Base-by-base conservation (phyloP, 2,329 filamentous ascomycete species). In the Apiospora hydei region DNA sequence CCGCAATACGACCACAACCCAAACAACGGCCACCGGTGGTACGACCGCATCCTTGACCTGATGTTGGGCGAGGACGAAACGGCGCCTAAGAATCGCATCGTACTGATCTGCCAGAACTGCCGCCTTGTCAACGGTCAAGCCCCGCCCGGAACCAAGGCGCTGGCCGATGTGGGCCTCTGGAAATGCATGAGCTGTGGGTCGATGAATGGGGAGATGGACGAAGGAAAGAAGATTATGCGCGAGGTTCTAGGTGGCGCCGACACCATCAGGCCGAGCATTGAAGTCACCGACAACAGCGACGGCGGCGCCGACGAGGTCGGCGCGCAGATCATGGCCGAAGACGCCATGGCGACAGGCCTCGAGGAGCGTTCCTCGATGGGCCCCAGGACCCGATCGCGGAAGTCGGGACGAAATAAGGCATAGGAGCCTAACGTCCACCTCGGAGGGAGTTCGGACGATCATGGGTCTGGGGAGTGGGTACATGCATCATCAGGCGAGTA, bases 51-150 rank as follows among this genome's bases (percentile, higher is more conserved):
- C 70, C 86, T 99, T 72, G 96, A 99, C 78, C 90, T 97, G 0
- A 89, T 99, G 38, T 88, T 99, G 0, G 96, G 96, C 69, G 96
- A 99, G 79, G 96, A 99, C 78, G 96, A 99, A 83, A 97, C 94
- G 5, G 91, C 93, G 16, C 90, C 96, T 2, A 97, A 95, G 84
- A 98, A 98, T 82, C 91, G 96, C 24, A 90, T 98, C 72, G 96
- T 91, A 10, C 86, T 99, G 75, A 94, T 99, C 71, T 99, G 96
- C 83, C 82, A 86, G 44, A 86, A 88, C 51, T 99, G 96, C 81
- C 88, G 94, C 43, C 88, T 98, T 1, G 95, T 99, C 67, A 99
- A 99, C 80, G 96, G 97, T 0, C 96, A 98, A 80, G 96, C 96
- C 4, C 95, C 96, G 1, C 96, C 96, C 0, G 96, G 96, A 0